Evolutionary conservation across 352 stramenopile species (phyloP), one percentile per base, ranked within the genome.

Genomic region (Globisporangium lucens): DNA sequence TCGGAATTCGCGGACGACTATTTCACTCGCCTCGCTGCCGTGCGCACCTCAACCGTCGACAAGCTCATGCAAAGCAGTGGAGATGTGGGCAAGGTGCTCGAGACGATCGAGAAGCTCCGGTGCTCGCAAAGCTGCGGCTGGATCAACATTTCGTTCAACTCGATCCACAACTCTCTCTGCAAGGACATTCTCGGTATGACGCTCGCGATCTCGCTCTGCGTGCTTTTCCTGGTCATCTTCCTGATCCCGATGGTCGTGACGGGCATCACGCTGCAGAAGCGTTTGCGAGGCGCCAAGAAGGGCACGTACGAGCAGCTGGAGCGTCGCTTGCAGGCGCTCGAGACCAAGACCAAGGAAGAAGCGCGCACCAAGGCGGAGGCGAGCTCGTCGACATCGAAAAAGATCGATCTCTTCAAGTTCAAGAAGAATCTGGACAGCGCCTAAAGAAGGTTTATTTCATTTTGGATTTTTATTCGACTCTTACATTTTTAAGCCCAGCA

Each of bases 81-180:
- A 15, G 77, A 77, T 13, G 77, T 90, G 33, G 76, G 77, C 35
- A 69, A 68, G 2, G 63, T 94, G n/a, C 58, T 94, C 30, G 75
- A 79, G 57, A 75, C 71, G 13, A 72, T 94, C 53, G 83, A 94
- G 69, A 74, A 71, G 35, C 58, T 88, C 24, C 85, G 84, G 1
- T 95, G 87, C 83, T 86, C 79, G 4, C 77, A 89, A 57, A 87
- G 86, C 70, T 95, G 87, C 64, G 74, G 80, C 24, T 95, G 87
- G 87, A 75, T 90, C 78, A 93, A 93, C 65, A 78, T 93, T 49
- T 85, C 83, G 22, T 95, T 89, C 77, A 89, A 92, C 68, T 74
- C 85, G 53, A 83, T 94, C 10, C 82, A 93, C 68, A 77, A 87
- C 53, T 69, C 81, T 30, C 71, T 95, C 24, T 95, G 87, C 70